Evolutionary conservation across 2,329 filamentous ascomycete genomes (phyloP).

Genomic region (Fusarium longipes): DNA sequence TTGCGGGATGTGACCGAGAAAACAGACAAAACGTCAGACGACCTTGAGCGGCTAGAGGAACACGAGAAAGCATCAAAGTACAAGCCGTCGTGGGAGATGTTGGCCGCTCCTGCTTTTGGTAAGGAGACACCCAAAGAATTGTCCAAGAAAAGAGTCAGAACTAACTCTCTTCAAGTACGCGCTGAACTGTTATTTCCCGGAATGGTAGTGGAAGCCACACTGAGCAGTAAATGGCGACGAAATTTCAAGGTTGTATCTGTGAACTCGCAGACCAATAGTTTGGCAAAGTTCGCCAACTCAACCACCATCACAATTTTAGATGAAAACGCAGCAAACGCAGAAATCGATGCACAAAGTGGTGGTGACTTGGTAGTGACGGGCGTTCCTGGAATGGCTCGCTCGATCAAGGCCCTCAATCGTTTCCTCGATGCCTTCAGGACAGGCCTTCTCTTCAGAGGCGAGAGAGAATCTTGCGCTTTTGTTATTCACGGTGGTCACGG

Average conservation of each 20-base stretch:
- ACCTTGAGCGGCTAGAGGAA: slow-evolving; percentile 20
- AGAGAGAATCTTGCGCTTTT: slow-evolving; percentile 65
- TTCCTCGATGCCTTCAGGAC: slow-evolving; percentile 69
- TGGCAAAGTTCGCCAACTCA: slow-evolving; percentile 58
- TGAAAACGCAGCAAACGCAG: slow-evolving; percentile 40
- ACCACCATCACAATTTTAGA: slow-evolving; percentile 55
- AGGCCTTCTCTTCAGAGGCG: slow-evolving; percentile 45
- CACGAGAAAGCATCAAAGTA: slow-evolving; percentile 48
- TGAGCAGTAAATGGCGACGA: slow-evolving; percentile 47
- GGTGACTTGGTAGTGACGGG: slow-evolving; percentile 60
- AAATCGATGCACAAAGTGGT: slow-evolving; percentile 29
- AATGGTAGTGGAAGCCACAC: slow-evolving; percentile 74
- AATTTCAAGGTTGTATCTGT: slow-evolving; percentile 69
- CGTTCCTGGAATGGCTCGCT: slow-evolving; percentile 75
- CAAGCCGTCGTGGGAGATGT: slow-evolving; percentile 52
- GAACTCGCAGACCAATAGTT: slow-evolving; percentile 58
- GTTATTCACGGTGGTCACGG: slow-evolving; percentile 85
- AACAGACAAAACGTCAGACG: slow-evolving; percentile 18
- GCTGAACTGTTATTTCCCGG: slow-evolving; percentile 77
- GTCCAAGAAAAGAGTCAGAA: too few relatives aligned
- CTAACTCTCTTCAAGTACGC: slow-evolving; percentile 56
- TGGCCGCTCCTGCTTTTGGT: slow-evolving; percentile 52
- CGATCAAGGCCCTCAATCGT: slow-evolving; percentile 73
- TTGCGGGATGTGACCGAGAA: slow-evolving; percentile 66
- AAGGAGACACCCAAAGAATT: slow-evolving; percentile 1